phyloP scores from a whole-genome alignment of 305 asterid genomes.

The Plantago rigida region DNA sequence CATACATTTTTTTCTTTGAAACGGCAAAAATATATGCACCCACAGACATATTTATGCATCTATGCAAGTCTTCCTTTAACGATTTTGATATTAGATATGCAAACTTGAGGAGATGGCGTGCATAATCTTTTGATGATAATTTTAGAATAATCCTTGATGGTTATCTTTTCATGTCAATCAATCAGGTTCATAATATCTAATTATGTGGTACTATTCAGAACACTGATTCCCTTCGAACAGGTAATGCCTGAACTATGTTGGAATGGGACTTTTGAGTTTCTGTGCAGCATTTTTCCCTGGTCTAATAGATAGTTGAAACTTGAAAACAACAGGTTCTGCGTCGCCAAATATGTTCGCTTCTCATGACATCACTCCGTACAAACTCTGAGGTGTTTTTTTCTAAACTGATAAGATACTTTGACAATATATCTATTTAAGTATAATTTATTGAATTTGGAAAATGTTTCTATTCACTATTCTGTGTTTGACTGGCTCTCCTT shows the following conservation, averaged over 20 bases:
- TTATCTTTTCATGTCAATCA: slow-evolving; percentile 24
- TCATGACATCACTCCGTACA: slow-evolving; percentile 94
- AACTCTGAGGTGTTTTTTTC: slow-evolving; percentile 69
- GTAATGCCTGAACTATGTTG: slow-evolving; percentile 33
- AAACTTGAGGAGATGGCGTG: not conserved
- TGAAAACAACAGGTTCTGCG: slow-evolving; percentile 64
- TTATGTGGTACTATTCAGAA: slow-evolving; percentile 82
- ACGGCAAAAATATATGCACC: not conserved
- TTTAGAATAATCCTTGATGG: slow-evolving; percentile 15
- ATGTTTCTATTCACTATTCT: slow-evolving; percentile 20
- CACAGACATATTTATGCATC: not conserved
- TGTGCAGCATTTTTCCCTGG: slow-evolving; percentile 23
- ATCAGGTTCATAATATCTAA: slow-evolving; percentile 84
- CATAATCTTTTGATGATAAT: slow-evolving; percentile 11
- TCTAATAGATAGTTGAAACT: slow-evolving; percentile 32
- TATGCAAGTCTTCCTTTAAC: too few relatives aligned
- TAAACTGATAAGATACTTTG: slow-evolving; percentile 21
- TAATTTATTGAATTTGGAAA: slow-evolving; percentile 18
- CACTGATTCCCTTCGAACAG: slow-evolving; percentile 85
- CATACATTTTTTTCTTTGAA: too few relatives aligned
- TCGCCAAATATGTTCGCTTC: slow-evolving; percentile 82
- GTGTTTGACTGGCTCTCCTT: not conserved
- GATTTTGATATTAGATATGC: not conserved
- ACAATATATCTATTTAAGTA: slow-evolving; percentile 17
- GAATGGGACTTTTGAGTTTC: slow-evolving; percentile 24